A percentile compares a stretch with the other conserved stretches of the same genome.
phyloP scores from a whole-genome alignment of 2,329 filamentous ascomycete species.

The Pseudogymnoascus sp. region DNA sequence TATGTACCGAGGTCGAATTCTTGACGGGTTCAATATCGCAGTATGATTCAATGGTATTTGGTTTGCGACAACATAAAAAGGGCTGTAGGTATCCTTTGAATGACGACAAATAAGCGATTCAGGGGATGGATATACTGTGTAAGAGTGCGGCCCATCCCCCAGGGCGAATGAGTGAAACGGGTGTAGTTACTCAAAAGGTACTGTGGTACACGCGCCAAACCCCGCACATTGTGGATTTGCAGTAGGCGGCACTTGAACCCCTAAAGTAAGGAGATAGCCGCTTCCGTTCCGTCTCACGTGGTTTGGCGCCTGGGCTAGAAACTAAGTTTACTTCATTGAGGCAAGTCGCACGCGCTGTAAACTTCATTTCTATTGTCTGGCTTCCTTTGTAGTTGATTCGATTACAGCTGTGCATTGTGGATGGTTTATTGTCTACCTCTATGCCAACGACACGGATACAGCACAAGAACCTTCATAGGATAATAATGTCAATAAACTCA shows the following conservation, averaged over 20 bases:
- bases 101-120: conserved; percentile 6
- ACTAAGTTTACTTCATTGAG: neutral
- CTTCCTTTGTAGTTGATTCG: neutral
- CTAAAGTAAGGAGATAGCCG: conserved; percentile 6
- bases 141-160: neutral
- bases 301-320: neutral
- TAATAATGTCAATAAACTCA: neutral
- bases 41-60: neutral
- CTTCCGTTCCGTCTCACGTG: conserved; percentile 6
- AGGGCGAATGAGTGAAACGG: conserved; percentile 1
- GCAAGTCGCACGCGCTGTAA: neutral
- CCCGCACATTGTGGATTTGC: conserved; percentile 4
- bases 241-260: neutral
- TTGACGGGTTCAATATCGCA: neutral
- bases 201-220: conserved; percentile 4
- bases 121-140: conserved; percentile 1
- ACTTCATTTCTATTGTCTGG: neutral
- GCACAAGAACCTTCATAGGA: neutral
- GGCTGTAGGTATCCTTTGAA: neutral
- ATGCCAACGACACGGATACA: neutral
- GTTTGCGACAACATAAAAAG: neutral
- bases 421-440: neutral
- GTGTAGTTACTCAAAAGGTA: neutral
- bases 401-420: neutral
- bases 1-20: neutral